phyloP scores from a whole-genome alignment of 2,329 filamentous ascomycete species.

The Colletotrichum tamarilloi region DNA sequence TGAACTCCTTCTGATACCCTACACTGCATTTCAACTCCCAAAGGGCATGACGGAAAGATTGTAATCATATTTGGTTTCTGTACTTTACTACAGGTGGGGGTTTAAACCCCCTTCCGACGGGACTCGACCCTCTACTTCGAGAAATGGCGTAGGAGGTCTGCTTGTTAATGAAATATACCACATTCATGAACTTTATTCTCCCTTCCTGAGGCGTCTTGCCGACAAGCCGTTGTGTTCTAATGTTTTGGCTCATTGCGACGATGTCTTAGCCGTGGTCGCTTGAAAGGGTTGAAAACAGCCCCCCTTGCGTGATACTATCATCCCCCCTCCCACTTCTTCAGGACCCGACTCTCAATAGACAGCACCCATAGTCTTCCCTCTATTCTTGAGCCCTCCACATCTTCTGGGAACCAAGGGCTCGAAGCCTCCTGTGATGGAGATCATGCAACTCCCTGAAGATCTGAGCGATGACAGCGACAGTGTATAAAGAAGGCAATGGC shows the following conservation, averaged over 20 bases:
- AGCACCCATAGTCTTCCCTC: slow-evolving; percentile 16
- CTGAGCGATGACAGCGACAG: not conserved
- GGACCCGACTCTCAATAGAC: not conserved
- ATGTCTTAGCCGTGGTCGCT: slow-evolving; percentile 7
- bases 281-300: not conserved
- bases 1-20: slow-evolving; percentile 36
- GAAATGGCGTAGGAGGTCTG: not conserved
- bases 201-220: not conserved
- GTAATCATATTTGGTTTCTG: slow-evolving; percentile 20
- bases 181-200: not conserved
- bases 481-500: slow-evolving; percentile 10
- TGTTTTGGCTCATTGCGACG: not conserved
- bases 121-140: not conserved
- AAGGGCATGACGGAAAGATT: slow-evolving; percentile 23
- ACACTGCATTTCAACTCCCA: slow-evolving; percentile 32
- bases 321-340: not conserved
- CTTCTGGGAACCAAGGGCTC: not conserved
- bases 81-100: slow-evolving; percentile 2
- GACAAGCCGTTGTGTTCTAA: not conserved
- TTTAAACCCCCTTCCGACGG: not conserved
- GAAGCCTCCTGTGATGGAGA: not conserved
- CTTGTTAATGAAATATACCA: slow-evolving; percentile 10
- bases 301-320: slow-evolving; percentile 26
- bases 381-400: not conserved
- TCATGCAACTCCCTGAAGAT: not conserved